Evolutionary conservation across 2,329 filamentous ascomycete genomes (phyloP).

Genomic region (Claviceps pusilla): DNA sequence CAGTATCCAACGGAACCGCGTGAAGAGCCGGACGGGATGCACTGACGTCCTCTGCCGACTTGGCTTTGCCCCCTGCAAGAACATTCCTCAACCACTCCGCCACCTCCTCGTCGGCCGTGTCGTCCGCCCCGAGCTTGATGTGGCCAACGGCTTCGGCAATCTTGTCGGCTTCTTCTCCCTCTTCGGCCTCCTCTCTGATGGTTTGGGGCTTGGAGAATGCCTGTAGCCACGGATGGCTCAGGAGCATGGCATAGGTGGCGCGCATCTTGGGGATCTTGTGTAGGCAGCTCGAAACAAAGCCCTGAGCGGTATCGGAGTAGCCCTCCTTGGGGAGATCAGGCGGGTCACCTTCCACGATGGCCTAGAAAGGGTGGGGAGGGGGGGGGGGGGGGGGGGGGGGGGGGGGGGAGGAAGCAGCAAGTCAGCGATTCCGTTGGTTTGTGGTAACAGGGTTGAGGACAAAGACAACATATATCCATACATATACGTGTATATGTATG

Average conservation of each 20-base stretch:
- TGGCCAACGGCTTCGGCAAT: conserved; percentile 29
- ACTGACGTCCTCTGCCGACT: conserved; percentile 29
- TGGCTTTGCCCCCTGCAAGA: conserved; percentile 42
- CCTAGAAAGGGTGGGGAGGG: conserved; percentile 35
- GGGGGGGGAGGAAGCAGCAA: neutral
- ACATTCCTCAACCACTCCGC: conserved; percentile 68
- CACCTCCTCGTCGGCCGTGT: conserved; percentile 59
- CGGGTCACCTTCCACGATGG: conserved; percentile 94
- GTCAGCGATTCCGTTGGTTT: conserved; percentile 4
- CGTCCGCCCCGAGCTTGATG: conserved; percentile 23
- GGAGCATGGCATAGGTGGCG: conserved; percentile 83
- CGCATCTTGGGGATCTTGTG: conserved; percentile 84
- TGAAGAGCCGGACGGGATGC: conserved; percentile 69
- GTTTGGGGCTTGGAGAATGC: conserved; percentile 61
- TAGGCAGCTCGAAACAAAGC: conserved; percentile 79
- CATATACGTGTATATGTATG: no score
- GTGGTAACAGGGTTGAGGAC: neutral
- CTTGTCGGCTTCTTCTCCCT: conserved; percentile 34
- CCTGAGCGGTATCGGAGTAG: conserved; percentile 65
- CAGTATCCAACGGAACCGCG: conserved; percentile 65
- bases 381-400: neutral
- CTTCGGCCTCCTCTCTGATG: conserved; percentile 56
- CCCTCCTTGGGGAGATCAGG: conserved; percentile 66
- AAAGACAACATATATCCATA: no score
- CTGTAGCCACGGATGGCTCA: conserved; percentile 79